These are phyloP conservation scores for Vachellia collinsii DNA, from an alignment of 306 rosid genomes.

Conservation along the genomic window DNA sequence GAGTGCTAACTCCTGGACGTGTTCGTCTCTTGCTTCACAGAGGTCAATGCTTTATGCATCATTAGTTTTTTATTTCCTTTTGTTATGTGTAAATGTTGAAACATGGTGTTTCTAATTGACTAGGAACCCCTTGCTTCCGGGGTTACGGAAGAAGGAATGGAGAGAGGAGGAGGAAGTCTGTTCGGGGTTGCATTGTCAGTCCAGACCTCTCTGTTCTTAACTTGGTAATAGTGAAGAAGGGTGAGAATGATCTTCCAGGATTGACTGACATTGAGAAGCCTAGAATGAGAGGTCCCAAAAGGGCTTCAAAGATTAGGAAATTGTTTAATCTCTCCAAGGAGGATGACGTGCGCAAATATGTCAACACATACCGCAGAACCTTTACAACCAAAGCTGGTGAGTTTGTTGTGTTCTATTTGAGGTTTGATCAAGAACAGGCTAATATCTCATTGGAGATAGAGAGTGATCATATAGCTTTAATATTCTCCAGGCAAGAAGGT, in stretches of 20 bases:
- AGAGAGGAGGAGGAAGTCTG: slow-evolving; percentile 55
- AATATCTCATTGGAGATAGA: neutral
- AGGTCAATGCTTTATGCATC: slow-evolving; percentile 16
- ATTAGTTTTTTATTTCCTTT: too few species aligned
- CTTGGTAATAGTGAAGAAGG: slow-evolving; percentile 53
- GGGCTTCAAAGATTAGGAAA: slow-evolving; percentile 51
- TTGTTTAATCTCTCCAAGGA: slow-evolving; percentile 50
- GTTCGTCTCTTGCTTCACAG: slow-evolving; percentile 50
- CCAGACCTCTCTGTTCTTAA: slow-evolving; percentile 53
- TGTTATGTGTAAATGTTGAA: neutral
- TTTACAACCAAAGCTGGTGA: slow-evolving; percentile 46
- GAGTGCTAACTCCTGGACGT: slow-evolving; percentile 56
- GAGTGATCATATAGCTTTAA: neutral
- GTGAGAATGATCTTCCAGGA: slow-evolving; percentile 49
- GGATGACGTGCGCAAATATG: slow-evolving; percentile 52
- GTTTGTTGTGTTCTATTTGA: neutral
- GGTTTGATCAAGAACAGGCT: neutral
- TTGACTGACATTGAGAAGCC: slow-evolving; percentile 53
- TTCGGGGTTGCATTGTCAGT: slow-evolving; percentile 53
- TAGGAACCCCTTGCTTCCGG: slow-evolving; percentile 54
- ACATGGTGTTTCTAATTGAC: neutral
- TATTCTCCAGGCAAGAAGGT: slow-evolving; percentile 47
- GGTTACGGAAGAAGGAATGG: slow-evolving; percentile 54
- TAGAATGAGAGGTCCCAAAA: slow-evolving; percentile 54
- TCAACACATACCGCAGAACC: slow-evolving; percentile 47